Percentiles rank a stretch among this genome's conserved stretches.
These are phyloP conservation scores for Heliocybe sulcata DNA, from an alignment of 1,284 basidiomycete genomes.

Conservation along the genomic window DNA sequence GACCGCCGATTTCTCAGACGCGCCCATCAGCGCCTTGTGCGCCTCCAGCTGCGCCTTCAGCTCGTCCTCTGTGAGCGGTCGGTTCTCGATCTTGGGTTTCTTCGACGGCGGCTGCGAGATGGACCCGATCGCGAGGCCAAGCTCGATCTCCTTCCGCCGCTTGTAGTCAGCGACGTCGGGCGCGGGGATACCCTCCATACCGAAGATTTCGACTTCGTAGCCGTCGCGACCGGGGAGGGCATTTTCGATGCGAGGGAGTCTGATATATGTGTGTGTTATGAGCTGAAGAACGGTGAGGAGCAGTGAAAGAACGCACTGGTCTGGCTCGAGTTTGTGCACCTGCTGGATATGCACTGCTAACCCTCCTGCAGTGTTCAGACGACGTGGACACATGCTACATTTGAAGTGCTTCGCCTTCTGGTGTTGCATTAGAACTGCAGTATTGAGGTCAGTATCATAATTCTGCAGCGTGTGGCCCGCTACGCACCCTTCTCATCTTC, in stretches of 20 bases:
- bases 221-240: conserved; percentile 94
- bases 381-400: conserved; percentile 91
- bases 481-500: conserved; percentile 89
- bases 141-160: conserved; percentile 86
- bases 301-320: conserved; percentile 66
- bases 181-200: conserved; percentile 97
- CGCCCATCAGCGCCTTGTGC: conserved; percentile 91
- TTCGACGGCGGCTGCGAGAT: conserved; percentile 76
- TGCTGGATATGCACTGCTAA: conserved; percentile 98
- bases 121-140: conserved; percentile 76
- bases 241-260: conserved; percentile 85
- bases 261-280: conserved; percentile 18
- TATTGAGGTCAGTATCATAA: conserved; percentile 5
- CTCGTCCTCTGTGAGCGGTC: conserved; percentile 76
- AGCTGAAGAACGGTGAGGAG: neutral
- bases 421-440: conserved; percentile 90
- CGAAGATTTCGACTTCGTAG: conserved; percentile 98
- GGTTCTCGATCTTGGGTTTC: conserved; percentile 80
- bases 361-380: conserved; percentile 95
- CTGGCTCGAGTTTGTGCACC: conserved; percentile 96
- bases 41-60: conserved; percentile 80
- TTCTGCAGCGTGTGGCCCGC: neutral
- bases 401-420: conserved; percentile 99
- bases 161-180: conserved; percentile 95
- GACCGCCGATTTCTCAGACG: conserved; percentile 33